Conservation (phyloP, 805 yeast species). For the Wickerhamiella brachini region DNA sequence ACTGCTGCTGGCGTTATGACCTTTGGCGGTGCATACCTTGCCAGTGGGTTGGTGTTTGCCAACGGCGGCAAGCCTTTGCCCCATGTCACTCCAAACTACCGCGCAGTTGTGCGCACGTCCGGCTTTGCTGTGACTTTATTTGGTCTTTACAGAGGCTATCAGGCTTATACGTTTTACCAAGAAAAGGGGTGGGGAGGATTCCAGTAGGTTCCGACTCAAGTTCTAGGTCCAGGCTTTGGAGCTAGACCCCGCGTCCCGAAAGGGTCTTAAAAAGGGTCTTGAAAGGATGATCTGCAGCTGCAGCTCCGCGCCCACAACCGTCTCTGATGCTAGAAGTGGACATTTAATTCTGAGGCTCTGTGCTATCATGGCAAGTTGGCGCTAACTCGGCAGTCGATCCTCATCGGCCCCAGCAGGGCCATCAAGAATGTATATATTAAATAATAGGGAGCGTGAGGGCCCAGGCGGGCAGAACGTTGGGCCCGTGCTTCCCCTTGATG, state of each 20-base stretch:
- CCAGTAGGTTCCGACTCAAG: neutral
- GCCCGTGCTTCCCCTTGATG: conserved; percentile 13
- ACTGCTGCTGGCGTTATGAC: conserved; percentile 47
- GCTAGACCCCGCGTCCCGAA: too few species aligned
- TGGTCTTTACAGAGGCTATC: conserved; percentile 52
- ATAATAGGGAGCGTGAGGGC: conserved; percentile 6
- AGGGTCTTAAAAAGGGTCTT: too few species aligned
- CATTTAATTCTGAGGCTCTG: too few species aligned
- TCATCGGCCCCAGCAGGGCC: too few species aligned
- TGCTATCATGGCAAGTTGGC: too few species aligned
- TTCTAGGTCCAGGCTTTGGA: too few species aligned
- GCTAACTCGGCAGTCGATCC: too few species aligned
- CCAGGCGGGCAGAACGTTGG: conserved; percentile 3
- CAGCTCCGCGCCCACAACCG: too few species aligned
- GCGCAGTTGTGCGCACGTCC: conserved; percentile 33
- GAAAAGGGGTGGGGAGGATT: conserved; percentile 29
- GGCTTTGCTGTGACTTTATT: conserved; percentile 43
- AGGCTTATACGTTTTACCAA: conserved; percentile 30
- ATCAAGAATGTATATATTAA: neutral
- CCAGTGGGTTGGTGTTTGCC: conserved; percentile 40
- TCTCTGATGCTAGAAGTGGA: too few species aligned
- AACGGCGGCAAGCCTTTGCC: conserved; percentile 29
- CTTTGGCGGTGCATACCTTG: conserved; percentile 50
- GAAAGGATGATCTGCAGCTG: too few species aligned
- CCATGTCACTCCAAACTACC: conserved; percentile 33